Conservation (phyloP, 2,329 filamentous ascomycete species). For the Phoma sp. region DNA sequence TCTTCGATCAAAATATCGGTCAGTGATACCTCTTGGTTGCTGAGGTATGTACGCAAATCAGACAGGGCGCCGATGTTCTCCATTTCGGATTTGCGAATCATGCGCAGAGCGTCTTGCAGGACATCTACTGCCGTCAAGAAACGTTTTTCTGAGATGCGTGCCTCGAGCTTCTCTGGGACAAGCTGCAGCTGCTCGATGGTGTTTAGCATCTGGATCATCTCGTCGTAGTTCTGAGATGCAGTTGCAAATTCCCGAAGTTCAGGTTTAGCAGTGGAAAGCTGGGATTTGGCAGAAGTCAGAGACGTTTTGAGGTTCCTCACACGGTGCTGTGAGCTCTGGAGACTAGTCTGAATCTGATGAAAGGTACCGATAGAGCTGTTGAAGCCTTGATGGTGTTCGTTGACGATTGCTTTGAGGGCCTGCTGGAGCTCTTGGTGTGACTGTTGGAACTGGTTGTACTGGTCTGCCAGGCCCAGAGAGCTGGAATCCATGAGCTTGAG, state of each 20-base stretch:
- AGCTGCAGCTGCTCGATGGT: conserved; percentile 87
- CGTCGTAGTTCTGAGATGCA: conserved; percentile 88
- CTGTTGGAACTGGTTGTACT: conserved; percentile 82
- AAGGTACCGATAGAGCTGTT: conserved; percentile 99
- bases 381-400: conserved; percentile 98
- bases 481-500: conserved; percentile 92
- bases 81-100: conserved; percentile 84
- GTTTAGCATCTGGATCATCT: conserved; percentile 80
- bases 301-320: conserved; percentile 84
- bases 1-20: conserved; percentile 98
- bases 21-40: conserved; percentile 88
- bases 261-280: conserved; percentile 83
- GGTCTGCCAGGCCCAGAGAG: conserved; percentile 88
- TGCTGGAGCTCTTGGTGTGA: conserved; percentile 90
- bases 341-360: conserved; percentile 95
- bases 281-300: conserved; percentile 79
- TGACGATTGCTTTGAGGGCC: conserved; percentile 91
- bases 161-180: conserved; percentile 91
- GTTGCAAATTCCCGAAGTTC: conserved; percentile 90
- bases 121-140: conserved; percentile 93
- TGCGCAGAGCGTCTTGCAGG: conserved; percentile 82
- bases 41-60: conserved; percentile 85
- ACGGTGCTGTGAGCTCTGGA: conserved; percentile 84
- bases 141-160: conserved; percentile 92
- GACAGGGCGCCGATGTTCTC: conserved; percentile 88